Evolutionary conservation across 2,329 filamentous ascomycete genomes (phyloP).

Genomic region (Verticillium longisporum): DNA sequence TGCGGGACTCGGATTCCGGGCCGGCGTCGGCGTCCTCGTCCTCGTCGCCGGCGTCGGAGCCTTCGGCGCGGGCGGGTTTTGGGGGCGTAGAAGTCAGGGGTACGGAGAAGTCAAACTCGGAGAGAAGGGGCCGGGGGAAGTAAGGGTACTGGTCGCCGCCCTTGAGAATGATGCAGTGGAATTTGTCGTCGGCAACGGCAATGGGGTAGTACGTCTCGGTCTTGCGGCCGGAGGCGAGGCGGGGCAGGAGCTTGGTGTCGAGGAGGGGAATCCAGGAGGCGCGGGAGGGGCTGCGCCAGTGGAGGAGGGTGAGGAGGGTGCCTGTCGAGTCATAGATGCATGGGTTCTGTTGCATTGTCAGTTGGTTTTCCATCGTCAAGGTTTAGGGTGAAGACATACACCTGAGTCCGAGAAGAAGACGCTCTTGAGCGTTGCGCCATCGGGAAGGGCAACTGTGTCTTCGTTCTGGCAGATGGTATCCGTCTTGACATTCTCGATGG

Average conservation of each 20-base stretch:
- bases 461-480: conserved; percentile 94
- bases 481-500: conserved; percentile 88
- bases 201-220: conserved; percentile 92
- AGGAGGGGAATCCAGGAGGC: conserved; percentile 89
- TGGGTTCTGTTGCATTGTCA: conserved; percentile 57
- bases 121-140: conserved; percentile 82
- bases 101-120: conserved; percentile 87
- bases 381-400: conserved; percentile 42
- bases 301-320: conserved; percentile 77
- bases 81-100: conserved; percentile 58
- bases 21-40: conserved; percentile 20
- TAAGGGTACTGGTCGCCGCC: conserved; percentile 89
- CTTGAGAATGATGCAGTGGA: conserved; percentile 99
- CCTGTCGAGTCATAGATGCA: conserved; percentile 95
- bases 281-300: conserved; percentile 82
- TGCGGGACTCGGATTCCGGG: conserved; percentile 40
- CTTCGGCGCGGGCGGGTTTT: conserved; percentile 19
- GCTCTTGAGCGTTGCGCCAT: conserved; percentile 65
- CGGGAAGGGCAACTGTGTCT: conserved; percentile 79
- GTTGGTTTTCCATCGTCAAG: neutral
- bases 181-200: conserved; percentile 82
- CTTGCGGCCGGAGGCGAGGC: conserved; percentile 78
- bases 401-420: conserved; percentile 91
- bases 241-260: conserved; percentile 77
- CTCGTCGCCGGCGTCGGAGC: conserved; percentile 20